These are phyloP conservation scores for Lagenaria siceraria DNA, from an alignment of 306 rosid species.

Conservation along the genomic window DNA sequence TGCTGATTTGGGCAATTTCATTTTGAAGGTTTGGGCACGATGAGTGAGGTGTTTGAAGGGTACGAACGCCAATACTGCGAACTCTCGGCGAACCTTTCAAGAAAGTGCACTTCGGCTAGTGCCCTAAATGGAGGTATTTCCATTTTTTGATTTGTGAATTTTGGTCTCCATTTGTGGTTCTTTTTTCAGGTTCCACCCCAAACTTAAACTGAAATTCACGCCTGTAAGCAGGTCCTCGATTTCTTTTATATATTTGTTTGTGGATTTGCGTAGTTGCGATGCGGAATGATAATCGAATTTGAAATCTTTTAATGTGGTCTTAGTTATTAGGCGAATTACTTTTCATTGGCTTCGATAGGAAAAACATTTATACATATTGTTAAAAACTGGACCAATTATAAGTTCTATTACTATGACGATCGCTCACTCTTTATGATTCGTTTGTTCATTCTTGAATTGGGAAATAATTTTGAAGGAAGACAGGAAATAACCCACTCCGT, in stretches of 20 bases:
- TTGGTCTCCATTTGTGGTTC: not conserved
- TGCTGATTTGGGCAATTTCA: not conserved
- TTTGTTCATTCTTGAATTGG: not conserved
- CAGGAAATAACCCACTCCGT: not conserved
- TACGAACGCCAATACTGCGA: conserved; percentile 85
- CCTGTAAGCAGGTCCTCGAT: not conserved
- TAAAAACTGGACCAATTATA: not conserved
- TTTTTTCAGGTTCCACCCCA: not conserved
- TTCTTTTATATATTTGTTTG: not conserved
- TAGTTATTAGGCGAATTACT: not conserved
- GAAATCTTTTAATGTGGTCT: not conserved
- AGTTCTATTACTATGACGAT: not conserved
- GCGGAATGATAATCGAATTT: not conserved
- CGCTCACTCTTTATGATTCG: not conserved
- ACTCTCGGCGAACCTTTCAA: conserved; percentile 58
- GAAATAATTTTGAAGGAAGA: not conserved
- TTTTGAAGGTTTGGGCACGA: conserved; percentile 21
- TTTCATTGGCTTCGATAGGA: not conserved
- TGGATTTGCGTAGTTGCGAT: not conserved
- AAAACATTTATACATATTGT: not conserved
- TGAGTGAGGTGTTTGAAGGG: conserved; percentile 83
- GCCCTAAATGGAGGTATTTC: conserved; percentile 68
- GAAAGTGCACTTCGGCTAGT: conserved; percentile 49
- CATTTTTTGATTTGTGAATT: not conserved
- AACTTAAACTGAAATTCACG: not conserved